A percentile compares a stretch with the other conserved stretches of the same genome.
phyloP scores from a whole-genome alignment of 108 stramenopile genomes.

The Skeletonema potamos region DNA sequence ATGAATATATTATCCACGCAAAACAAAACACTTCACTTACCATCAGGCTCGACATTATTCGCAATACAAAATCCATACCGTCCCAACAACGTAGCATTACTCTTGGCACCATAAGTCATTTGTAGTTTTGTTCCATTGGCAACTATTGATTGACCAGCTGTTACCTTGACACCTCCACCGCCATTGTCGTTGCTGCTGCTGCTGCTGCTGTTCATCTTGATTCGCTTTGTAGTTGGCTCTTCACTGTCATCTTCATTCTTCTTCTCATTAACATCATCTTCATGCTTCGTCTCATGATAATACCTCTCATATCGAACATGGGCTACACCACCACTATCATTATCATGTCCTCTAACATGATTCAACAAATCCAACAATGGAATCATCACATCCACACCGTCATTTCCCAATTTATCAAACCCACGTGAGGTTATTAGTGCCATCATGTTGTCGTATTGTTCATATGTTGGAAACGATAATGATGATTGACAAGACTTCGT shows the following conservation, averaged over 20 bases:
- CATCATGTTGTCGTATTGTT: slow-evolving; percentile 60
- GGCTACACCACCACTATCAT: background rate
- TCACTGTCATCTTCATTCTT: background rate
- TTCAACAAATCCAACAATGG: slow-evolving; percentile 81
- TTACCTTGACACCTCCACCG: slow-evolving; percentile 24
- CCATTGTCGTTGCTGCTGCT: background rate
- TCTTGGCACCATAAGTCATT: slow-evolving; percentile 80
- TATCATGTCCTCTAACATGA: slow-evolving; percentile 59
- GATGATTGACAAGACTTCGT: background rate
- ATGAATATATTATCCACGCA: too few relatives aligned
- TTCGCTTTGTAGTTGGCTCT: background rate
- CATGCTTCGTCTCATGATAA: background rate
- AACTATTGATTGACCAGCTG: background rate
- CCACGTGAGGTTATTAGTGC: slow-evolving; percentile 71
- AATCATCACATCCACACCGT: slow-evolving; percentile 56
- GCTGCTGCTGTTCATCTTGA: background rate
- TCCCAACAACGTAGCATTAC: slow-evolving; percentile 64
- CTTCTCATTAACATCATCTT: background rate
- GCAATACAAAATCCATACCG: slow-evolving; percentile 79
- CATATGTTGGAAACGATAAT: slow-evolving; percentile 53
- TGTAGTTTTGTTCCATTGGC: slow-evolving; percentile 43
- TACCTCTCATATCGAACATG: slow-evolving; percentile 24
- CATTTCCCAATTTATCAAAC: slow-evolving; percentile 55
- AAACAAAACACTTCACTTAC: slow-evolving; percentile 12
- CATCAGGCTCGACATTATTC: slow-evolving; percentile 81